A percentile compares a stretch with the other conserved stretches of the same genome.
These are phyloP conservation scores for Cladophialophora chaetospira DNA, from an alignment of 2,329 filamentous ascomycete genomes.

Conservation along the genomic window DNA sequence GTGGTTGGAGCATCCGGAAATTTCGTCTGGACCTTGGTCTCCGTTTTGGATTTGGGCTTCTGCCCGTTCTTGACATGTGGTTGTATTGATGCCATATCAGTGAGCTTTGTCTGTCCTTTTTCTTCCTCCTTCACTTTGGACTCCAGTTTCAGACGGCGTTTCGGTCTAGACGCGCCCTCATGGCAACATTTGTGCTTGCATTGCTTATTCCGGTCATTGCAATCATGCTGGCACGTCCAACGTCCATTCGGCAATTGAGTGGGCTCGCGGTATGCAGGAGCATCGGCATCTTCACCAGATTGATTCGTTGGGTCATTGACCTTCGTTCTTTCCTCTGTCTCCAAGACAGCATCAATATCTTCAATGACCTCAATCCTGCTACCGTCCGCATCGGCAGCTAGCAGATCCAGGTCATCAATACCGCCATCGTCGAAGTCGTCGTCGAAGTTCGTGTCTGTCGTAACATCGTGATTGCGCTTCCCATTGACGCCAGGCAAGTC, in stretches of 20 bases:
- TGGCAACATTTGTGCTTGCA: conserved; percentile 75
- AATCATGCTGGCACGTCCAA: conserved; percentile 73
- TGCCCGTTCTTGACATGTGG: not conserved
- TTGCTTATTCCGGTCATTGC: conserved; percentile 59
- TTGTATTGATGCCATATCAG: conserved; percentile 8
- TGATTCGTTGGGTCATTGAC: conserved; percentile 27
- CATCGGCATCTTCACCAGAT: conserved; percentile 11
- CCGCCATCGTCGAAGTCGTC: conserved; percentile 59
- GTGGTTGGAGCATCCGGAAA: not conserved
- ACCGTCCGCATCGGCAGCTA: conserved; percentile 44
- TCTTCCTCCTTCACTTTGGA: conserved; percentile 10
- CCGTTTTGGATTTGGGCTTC: not conserved
- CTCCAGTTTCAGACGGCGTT: conserved; percentile 43
- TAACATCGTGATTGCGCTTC: conserved; percentile 25
- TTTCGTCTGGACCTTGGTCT: not conserved
- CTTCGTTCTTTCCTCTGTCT: conserved; percentile 18
- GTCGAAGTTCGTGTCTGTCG: conserved; percentile 12
- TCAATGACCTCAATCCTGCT: conserved; percentile 58
- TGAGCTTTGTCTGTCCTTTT: conserved; percentile 24
- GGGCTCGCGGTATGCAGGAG: conserved; percentile 41
- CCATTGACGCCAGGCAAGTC: conserved; percentile 2
- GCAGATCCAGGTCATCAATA: conserved; percentile 57
- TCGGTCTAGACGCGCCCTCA: conserved; percentile 68
- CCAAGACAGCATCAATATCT: conserved; percentile 33
- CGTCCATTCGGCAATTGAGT: conserved; percentile 66